Conservation (phyloP, 495 filamentous ascomycete genomes). For the Lasiosphaeriaceae sp. region DNA sequence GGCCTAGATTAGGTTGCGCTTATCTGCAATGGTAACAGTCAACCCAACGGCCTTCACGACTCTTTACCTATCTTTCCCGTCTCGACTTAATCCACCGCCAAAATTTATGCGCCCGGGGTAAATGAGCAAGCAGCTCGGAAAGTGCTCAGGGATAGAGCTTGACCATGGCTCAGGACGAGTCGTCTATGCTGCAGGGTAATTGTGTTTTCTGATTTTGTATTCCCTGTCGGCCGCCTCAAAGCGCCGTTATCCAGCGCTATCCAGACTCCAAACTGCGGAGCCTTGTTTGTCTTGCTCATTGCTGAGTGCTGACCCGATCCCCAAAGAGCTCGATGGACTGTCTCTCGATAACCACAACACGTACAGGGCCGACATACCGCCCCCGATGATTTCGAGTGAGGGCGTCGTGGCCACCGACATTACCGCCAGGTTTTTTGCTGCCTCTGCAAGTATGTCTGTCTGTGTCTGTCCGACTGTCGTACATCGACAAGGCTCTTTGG, state of each 20-base stretch:
- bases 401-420: constrained; percentile 66
- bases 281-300: neutral
- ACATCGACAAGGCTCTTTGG: no score
- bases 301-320: neutral
- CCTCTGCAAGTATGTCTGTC: constrained; percentile 57
- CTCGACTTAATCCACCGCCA: no score
- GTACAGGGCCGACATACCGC: constrained; percentile 10
- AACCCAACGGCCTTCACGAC: neutral
- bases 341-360: constrained; percentile 25
- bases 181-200: constrained; percentile 9
- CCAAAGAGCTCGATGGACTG: constrained; percentile 18
- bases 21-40: neutral
- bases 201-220: neutral
- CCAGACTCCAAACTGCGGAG: neutral
- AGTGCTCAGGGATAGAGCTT: no score
- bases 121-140: no score
- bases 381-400: constrained; percentile 38
- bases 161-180: constrained; percentile 12
- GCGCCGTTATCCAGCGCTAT: no score
- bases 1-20: neutral
- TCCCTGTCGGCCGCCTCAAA: no score
- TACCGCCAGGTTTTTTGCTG: constrained; percentile 67
- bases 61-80: no score
- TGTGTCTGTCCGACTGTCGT: constrained; percentile 2
- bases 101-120: no score